Percentiles rank a stretch among this genome's conserved stretches.
Conservation (phyloP, 2,329 filamentous ascomycete species). For the Hypoxylon sp. region DNA sequence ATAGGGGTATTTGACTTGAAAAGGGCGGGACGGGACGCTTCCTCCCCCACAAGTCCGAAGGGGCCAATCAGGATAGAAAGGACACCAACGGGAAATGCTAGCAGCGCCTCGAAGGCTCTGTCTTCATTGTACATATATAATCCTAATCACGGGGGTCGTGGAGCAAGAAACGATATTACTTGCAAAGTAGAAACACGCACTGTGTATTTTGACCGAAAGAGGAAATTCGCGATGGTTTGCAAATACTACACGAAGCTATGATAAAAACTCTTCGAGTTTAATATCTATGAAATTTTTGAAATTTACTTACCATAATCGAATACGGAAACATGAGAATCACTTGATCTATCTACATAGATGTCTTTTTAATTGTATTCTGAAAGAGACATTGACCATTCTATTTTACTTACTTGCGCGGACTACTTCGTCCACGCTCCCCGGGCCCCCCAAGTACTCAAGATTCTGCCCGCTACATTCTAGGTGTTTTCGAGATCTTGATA, state of each 20-base stretch:
- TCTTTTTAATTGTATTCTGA: background rate
- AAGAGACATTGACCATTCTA: too few relatives aligned
- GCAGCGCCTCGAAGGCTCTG: constrained; percentile 11
- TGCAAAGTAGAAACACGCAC: background rate
- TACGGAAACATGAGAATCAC: background rate
- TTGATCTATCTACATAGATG: background rate
- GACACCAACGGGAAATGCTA: constrained; percentile 18
- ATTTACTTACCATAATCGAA: background rate
- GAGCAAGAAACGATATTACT: constrained; percentile 10
- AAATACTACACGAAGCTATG: background rate
- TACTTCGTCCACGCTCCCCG: too few relatives aligned
- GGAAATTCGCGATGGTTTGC: background rate
- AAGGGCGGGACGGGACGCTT: constrained; percentile 5
- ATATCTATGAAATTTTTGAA: background rate
- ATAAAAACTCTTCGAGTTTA: background rate
- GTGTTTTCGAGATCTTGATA: too few relatives aligned
- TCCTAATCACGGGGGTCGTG: constrained; percentile 31
- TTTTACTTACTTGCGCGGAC: too few relatives aligned
- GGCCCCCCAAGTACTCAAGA: too few relatives aligned
- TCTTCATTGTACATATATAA: constrained; percentile 41
- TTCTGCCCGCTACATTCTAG: too few relatives aligned
- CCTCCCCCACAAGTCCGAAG: constrained; percentile 17
- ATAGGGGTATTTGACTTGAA: constrained; percentile 23
- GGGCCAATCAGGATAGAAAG: constrained; percentile 11
- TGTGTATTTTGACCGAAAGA: too few relatives aligned